Evolutionary conservation across 495 filamentous ascomycete species (phyloP).

Genomic region (Friedmanniomyces simplex): DNA sequence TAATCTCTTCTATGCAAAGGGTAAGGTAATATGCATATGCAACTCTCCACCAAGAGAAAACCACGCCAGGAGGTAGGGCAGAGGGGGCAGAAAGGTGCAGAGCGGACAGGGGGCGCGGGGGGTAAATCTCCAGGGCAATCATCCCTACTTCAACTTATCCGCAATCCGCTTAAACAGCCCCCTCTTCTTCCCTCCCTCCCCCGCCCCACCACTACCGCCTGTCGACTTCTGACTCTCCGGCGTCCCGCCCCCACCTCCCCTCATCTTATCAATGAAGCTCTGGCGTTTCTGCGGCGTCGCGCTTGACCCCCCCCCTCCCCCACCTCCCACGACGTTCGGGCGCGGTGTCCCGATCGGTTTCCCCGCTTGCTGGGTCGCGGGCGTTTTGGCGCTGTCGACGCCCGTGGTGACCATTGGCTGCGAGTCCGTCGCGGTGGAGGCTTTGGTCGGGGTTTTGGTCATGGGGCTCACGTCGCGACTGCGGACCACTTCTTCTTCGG

Average conservation of each 20-base stretch:
- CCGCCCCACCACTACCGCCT: neutral
- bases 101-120: too few relatives aligned
- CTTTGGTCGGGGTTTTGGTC: conserved; percentile 17
- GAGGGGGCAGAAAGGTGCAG: too few relatives aligned
- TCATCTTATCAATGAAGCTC: conserved; percentile 17
- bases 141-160: conserved; percentile 15
- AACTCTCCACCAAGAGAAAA: too few relatives aligned
- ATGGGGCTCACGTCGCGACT: conserved; percentile 30
- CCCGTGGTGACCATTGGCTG: conserved; percentile 28
- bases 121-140: too few relatives aligned
- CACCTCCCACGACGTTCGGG: neutral
- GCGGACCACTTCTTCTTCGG: conserved; percentile 1
- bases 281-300: conserved; percentile 15
- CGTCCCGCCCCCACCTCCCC: too few relatives aligned
- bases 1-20: too few relatives aligned
- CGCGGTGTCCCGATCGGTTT: conserved; percentile 11
- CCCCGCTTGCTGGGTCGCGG: conserved; percentile 13
- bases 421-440: conserved; percentile 12
- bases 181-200: conserved; percentile 12
- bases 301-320: too few relatives aligned
- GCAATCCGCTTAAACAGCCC: conserved; percentile 21
- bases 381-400: conserved; percentile 14
- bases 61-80: too few relatives aligned
- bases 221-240: neutral
- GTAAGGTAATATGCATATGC: too few relatives aligned